Conservation (phyloP, 2,329 filamentous ascomycete genomes). For the Huntiella abstrusa region DNA sequence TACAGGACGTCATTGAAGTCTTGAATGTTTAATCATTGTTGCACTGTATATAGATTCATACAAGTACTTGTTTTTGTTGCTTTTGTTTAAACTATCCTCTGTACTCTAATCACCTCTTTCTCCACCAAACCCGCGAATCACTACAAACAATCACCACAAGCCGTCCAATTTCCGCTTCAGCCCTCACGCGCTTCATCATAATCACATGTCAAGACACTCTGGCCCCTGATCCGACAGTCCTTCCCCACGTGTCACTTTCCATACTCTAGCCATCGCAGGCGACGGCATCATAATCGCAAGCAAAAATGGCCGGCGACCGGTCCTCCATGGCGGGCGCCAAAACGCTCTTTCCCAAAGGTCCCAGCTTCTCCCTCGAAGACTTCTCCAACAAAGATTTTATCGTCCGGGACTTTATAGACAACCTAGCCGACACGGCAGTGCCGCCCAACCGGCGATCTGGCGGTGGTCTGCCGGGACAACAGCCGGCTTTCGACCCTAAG, state of each 20-base stretch:
- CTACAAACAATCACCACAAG: background rate
- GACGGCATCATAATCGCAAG: background rate
- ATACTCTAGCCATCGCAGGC: background rate
- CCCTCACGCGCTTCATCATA: background rate
- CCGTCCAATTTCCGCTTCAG: constrained; percentile 3
- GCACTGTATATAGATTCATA: too few relatives aligned
- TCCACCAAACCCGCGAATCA: background rate
- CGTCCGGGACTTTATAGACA: constrained; percentile 92
- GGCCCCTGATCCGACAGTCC: background rate
- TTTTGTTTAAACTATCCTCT: background rate
- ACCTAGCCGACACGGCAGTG: constrained; percentile 67
- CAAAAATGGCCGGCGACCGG: constrained; percentile 8
- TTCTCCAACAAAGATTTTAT: constrained; percentile 88
- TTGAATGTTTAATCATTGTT: too few relatives aligned
- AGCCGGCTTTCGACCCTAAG: constrained; percentile 72
- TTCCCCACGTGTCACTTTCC: background rate
- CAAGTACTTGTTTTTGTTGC: background rate
- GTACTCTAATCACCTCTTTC: background rate
- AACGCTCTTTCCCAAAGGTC: constrained; percentile 57
- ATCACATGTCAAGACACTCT: constrained; percentile 2
- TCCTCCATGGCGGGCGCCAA: constrained; percentile 27
- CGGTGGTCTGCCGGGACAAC: constrained; percentile 22
- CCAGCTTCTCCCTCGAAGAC: constrained; percentile 73
- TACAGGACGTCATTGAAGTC: too few relatives aligned
- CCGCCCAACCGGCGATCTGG: constrained; percentile 65